These are phyloP conservation scores for Lippia alba DNA, from an alignment of 305 asterid genomes.

Conservation along the genomic window DNA sequence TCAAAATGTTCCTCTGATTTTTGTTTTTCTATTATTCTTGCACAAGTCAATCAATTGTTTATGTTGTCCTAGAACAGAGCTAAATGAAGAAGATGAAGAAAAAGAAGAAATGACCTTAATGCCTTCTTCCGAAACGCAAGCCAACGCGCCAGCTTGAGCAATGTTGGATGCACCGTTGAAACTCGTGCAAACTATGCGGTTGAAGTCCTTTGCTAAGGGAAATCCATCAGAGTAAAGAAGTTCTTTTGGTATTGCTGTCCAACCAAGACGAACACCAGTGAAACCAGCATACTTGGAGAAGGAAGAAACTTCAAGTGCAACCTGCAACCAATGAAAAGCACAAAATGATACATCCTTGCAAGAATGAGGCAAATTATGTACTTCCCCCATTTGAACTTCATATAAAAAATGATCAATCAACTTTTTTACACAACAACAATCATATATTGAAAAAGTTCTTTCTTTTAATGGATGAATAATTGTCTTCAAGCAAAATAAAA, in stretches of 20 bases:
- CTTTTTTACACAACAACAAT: not conserved
- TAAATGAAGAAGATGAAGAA: conserved; percentile 1
- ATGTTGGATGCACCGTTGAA: conserved; percentile 97
- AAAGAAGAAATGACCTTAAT: conserved; percentile 56
- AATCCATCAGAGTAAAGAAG: conserved; percentile 90
- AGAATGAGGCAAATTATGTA: not conserved
- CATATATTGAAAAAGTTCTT: not conserved
- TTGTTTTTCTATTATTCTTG: not conserved
- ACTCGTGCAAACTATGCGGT: conserved; percentile 88
- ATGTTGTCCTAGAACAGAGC: not conserved
- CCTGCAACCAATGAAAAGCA: conserved; percentile 54
- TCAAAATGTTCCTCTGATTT: not conserved
- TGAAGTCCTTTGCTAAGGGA: conserved; percentile 93
- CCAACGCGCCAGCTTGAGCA: conserved; percentile 95
- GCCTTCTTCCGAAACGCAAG: conserved; percentile 91
- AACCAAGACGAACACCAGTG: conserved; percentile 99
- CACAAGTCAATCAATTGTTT: not conserved
- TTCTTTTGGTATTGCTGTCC: conserved; percentile 94
- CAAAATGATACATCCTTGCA: conserved; percentile 9
- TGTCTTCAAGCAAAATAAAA: not conserved
- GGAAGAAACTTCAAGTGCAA: conserved; percentile 95
- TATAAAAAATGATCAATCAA: not conserved
- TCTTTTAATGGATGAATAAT: not conserved
- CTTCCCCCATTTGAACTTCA: not conserved
- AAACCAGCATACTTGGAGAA: conserved; percentile 97